Conservation (phyloP, 169 alveolate species). For the Besnoitia besnoiti region DNA sequence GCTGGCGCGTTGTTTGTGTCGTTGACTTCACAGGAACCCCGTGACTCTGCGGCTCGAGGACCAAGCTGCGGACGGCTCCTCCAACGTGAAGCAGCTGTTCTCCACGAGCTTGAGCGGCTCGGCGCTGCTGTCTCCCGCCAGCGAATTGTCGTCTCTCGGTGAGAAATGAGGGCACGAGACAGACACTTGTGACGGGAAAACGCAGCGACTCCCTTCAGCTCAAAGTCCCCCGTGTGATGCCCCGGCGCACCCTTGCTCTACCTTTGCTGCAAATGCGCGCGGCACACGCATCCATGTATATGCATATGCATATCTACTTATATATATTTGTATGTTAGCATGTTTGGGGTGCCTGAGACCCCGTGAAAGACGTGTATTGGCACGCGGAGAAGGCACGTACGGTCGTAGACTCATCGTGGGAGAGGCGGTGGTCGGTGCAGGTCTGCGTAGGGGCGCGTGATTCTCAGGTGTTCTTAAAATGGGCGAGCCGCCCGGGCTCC, state of each 20-base stretch:
- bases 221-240: not conserved
- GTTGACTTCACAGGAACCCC: constrained; percentile 1
- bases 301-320: not conserved
- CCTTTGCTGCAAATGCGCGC: too few species aligned
- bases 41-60: constrained; percentile 48
- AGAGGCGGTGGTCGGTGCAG: not conserved
- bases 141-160: constrained; percentile 49
- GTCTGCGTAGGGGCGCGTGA: not conserved
- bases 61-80: constrained; percentile 18
- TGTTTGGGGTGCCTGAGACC: not conserved
- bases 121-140: constrained; percentile 30
- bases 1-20: not conserved
- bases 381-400: not conserved
- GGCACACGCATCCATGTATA: too few species aligned
- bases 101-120: constrained; percentile 31
- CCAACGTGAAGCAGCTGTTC: constrained; percentile 1
- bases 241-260: not conserved
- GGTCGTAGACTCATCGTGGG: not conserved
- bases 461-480: not conserved
- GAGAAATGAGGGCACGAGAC: not conserved
- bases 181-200: not conserved
- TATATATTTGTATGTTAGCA: constrained; percentile 1
- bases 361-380: not conserved
- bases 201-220: not conserved
- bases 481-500: not conserved